Conservation (phyloP, 306 rosid species). For the Pterocarpus macrocarpus region DNA sequence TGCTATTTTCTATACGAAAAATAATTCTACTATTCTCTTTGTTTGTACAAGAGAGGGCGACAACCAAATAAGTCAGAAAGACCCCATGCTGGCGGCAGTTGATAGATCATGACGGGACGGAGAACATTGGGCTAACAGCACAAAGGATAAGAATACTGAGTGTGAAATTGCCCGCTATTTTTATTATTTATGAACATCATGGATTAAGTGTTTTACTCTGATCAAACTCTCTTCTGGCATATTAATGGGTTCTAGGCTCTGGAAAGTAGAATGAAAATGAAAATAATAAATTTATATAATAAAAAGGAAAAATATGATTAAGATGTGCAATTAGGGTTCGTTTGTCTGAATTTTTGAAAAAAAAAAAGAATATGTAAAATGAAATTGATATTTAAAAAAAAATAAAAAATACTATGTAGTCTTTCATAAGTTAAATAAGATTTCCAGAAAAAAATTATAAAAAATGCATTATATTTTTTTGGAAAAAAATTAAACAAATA, state of each 20-base stretch:
- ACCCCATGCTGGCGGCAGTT: background rate
- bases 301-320: too few species aligned
- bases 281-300: too few species aligned
- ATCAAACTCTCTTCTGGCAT: background rate
- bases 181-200: background rate
- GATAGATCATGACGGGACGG: background rate
- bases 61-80: background rate
- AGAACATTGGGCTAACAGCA: background rate
- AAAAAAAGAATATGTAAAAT: too few species aligned
- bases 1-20: too few species aligned
- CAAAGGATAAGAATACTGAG: background rate
- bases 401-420: too few species aligned
- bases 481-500: too few species aligned
- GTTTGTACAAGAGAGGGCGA: background rate
- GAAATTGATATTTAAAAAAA: too few species aligned
- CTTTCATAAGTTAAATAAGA: too few species aligned
- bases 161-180: background rate
- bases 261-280: background rate
- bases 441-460: too few species aligned
- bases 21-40: background rate
- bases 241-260: too few species aligned
- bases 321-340: background rate
- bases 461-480: too few species aligned
- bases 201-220: background rate
- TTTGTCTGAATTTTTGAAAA: background rate